Evolutionary conservation across 331 rosid genomes (phyloP), one percentile per base, ranked within the genome.

Genomic region (Rosa hybrid): DNA sequence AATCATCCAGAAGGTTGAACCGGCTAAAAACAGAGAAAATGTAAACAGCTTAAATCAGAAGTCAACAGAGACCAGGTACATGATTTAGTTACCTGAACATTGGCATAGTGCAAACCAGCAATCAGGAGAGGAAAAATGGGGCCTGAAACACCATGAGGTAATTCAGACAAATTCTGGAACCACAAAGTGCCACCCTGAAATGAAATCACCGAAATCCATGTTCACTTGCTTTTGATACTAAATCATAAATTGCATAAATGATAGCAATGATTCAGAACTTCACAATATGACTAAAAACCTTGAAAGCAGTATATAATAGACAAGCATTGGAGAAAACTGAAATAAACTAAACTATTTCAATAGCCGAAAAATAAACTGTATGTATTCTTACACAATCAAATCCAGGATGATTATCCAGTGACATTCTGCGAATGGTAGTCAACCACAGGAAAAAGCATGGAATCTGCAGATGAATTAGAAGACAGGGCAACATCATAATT

Each of bases 381-480:
- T 4, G 9, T 44, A 21, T 23, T 25, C 97, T 90, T 93, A 95
- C 99, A n/a, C 85, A 86, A 84, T 90, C 86, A 78, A 95, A 95
- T 68, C 98, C 99, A 64, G 95, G 92, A 81, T 95, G 92, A 81
- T 82, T 87, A 80, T 87, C 82, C 85, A 93, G 78, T 51, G 99
- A 93, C 99, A 95, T 95, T 86, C 87, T 91, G 85, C 99, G 87
- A 72, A 95, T 84, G 78, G 87, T 88, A 81, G 72, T 49, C 93
- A 95, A 87, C 99, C 94, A 91, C 89, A 91, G 67, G 84, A 95
- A 72, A 84, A 95, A 95, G 87, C 97, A 93, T 14, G 99, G 99
- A 80, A 89, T 56, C 98, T 95, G 95, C 77, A 84, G 34, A 81
- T 50, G 81, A 78, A 80, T 84, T 57, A n/a, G 59, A 81, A 81